Percentiles rank a stretch among this genome's conserved stretches.
Evolutionary conservation across 176 grass and related monocot species (phyloP).

Genomic region (Eleusine coracana): DNA sequence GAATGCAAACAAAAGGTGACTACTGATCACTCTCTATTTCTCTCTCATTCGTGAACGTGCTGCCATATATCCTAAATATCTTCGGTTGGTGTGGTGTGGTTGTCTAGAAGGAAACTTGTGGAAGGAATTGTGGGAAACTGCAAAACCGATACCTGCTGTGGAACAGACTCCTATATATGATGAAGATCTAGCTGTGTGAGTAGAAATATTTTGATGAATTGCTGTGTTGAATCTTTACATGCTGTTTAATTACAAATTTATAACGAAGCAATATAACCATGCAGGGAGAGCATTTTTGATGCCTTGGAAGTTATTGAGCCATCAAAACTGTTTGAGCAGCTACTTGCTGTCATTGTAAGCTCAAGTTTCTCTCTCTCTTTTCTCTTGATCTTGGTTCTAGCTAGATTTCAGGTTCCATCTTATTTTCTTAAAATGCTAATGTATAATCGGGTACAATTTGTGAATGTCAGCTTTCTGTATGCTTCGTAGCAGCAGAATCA

Average conservation of each 20-base stretch:
- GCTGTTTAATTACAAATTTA: constrained; percentile 18
- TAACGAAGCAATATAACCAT: constrained; percentile 36
- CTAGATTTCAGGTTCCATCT: constrained; percentile 4
- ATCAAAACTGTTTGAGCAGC: constrained; percentile 80
- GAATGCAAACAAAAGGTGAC: constrained; percentile 95
- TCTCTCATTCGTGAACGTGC: background rate
- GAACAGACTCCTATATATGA: constrained; percentile 95
- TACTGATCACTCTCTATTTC: background rate
- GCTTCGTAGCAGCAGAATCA: constrained; percentile 70
- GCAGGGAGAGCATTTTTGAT: constrained; percentile 84
- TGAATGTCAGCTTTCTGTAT: constrained; percentile 74
- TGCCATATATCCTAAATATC: constrained; percentile 7
- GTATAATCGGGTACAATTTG: constrained; percentile 31
- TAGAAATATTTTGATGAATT: constrained; percentile 33
- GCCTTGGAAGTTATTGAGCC: constrained; percentile 79
- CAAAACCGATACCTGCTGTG: constrained; percentile 86
- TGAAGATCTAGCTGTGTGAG: constrained; percentile 98
- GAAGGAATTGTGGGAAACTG: constrained; percentile 90
- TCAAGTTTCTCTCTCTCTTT: constrained; percentile 1
- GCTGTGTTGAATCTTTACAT: constrained; percentile 10
- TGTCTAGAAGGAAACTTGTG: constrained; percentile 84
- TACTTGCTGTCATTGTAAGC: constrained; percentile 74
- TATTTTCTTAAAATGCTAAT: constrained; percentile 26
- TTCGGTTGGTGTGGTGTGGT: constrained; percentile 35
- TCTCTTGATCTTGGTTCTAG: background rate